Evolutionary conservation across 2,329 filamentous ascomycete species (phyloP), one percentile per base, ranked within the genome.

Genomic region (Grosmannia penicillata): DNA sequence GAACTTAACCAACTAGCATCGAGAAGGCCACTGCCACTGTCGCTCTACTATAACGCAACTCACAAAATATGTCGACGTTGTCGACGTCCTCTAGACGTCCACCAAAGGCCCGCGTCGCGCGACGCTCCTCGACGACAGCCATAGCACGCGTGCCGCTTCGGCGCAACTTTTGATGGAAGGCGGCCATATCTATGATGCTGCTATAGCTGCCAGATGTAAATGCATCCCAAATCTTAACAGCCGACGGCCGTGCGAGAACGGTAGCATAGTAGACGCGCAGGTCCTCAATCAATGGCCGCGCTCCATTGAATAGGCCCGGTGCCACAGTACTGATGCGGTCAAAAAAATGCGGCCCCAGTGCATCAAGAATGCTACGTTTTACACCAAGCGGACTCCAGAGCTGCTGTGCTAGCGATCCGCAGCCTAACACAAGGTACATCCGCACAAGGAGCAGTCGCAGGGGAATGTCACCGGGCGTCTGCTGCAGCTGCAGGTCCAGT

Each of bases 301-400:
- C 18, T 6, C 38, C 28, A 2, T 25, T 25, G 30, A 65, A 62
- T 31, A 61, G 46, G 0, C 56, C 57, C 0, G 71, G 71, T 0
- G 70, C 57, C 3, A 74, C 50, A 1, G 61, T 66, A 1, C 68
- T 68, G 6, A 75, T 53, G 2, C 72, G 62, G 48, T 76, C 72
- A 43, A 68, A 66, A 42, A 71, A 71, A 2, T 72, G 53, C 0
- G 69, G 64, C 3, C 59, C 68, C 1, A 75, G 57, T 0, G 69
- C 66, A 44, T 75, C 70, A n/a, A 71, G 63, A 22, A 73, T 68
- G 0, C 67, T 69, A 18, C 70, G 62, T 52, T 75, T 75, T 2
- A 75, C 63, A 4, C 62, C 67, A 9, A 73, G 57, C 0, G 58
- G 58, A 10, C 59, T 55, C 68, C 70, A 75, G 3, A 70, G 51